phyloP scores from a whole-genome alignment of 2,329 filamentous ascomycete species.

The Xylaria digitata region DNA sequence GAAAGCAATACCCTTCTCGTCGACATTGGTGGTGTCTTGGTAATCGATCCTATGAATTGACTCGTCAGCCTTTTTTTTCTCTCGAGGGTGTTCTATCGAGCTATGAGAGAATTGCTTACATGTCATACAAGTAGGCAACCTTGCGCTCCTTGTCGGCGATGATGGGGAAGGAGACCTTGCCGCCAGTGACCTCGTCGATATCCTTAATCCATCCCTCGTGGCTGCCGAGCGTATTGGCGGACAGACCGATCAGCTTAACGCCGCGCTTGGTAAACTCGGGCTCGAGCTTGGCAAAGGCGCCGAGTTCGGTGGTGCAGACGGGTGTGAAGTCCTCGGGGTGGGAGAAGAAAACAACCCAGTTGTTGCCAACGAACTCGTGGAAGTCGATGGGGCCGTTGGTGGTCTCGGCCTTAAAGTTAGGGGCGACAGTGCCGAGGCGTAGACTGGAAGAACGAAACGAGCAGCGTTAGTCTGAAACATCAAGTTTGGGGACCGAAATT shows the following conservation, averaged over 20 bases:
- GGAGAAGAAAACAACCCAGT: conserved; percentile 85
- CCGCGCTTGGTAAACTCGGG: conserved; percentile 87
- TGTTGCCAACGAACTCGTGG: conserved; percentile 82
- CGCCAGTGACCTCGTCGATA: conserved; percentile 81
- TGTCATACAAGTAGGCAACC: conserved; percentile 81
- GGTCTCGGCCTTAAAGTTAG: conserved; percentile 86
- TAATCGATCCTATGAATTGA: conserved; percentile 72
- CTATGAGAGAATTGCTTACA: conserved; percentile 61
- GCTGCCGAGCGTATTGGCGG: conserved; percentile 84
- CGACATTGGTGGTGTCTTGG: conserved; percentile 84
- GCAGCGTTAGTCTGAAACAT: conserved; percentile 11
- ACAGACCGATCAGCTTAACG: conserved; percentile 91
- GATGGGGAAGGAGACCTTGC: conserved; percentile 79
- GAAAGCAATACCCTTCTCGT: conserved; percentile 85
- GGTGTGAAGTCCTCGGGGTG: conserved; percentile 93
- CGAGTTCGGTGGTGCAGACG: conserved; percentile 95
- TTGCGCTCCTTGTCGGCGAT: conserved; percentile 83
- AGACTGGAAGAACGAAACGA: conserved; percentile 56
- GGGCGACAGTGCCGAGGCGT: conserved; percentile 74
- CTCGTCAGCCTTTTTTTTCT: conserved; percentile 21
- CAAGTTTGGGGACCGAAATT: not conserved
- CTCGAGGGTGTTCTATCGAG: not conserved
- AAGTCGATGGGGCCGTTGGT: conserved; percentile 83
- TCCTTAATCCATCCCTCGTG: conserved; percentile 94
- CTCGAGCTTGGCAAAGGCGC: conserved; percentile 89